phyloP scores from a whole-genome alignment of 768 basidiomycete species.

The Suillus hirtellus region DNA sequence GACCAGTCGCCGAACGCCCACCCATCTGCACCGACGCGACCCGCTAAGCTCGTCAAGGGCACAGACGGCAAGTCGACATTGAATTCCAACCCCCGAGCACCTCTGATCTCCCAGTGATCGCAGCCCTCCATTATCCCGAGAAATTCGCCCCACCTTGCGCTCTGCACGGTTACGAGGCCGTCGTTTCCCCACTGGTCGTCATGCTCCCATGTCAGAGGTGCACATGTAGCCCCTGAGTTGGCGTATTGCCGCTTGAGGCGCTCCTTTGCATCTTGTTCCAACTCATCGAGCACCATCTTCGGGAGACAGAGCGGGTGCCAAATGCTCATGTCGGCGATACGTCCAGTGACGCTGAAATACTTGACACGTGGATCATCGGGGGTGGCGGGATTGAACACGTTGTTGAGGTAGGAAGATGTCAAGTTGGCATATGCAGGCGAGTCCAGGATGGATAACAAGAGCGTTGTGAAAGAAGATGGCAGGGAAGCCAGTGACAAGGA shows the following conservation, averaged over 20 bases:
- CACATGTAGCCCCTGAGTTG: slow-evolving; percentile 16
- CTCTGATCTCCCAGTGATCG: slow-evolving; percentile 97
- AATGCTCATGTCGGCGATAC: slow-evolving; percentile 62
- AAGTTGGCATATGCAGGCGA: slow-evolving; percentile 96
- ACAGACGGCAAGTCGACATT: slow-evolving; percentile 59
- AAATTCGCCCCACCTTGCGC: slow-evolving; percentile 95
- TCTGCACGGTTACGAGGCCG: slow-evolving; percentile 87
- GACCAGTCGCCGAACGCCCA: slow-evolving; percentile 58
- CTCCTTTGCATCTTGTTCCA: slow-evolving; percentile 62
- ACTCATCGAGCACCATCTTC: slow-evolving; percentile 89
- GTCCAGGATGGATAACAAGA: slow-evolving; percentile 87
- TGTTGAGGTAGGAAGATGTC: slow-evolving; percentile 78
- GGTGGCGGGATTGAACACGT: slow-evolving; percentile 79
- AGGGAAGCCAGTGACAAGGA: slow-evolving; percentile 61
- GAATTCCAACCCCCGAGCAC: slow-evolving; percentile 76
- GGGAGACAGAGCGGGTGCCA: slow-evolving; percentile 98
- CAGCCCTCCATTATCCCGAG: slow-evolving; percentile 85
- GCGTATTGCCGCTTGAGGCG: slow-evolving; percentile 42
- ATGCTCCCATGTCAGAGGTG: slow-evolving; percentile 43
- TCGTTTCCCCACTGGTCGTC: slow-evolving; percentile 82
- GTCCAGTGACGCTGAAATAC: slow-evolving; percentile 89
- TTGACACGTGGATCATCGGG: slow-evolving; percentile 81
- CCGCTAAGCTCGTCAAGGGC: slow-evolving; percentile 39
- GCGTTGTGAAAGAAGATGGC: slow-evolving; percentile 82
- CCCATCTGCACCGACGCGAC: slow-evolving; percentile 42